Evolutionary conservation across 352 stramenopile genomes (phyloP), one percentile per base, ranked within the genome.

Genomic region (Phytophthora macrochlamydospora): DNA sequence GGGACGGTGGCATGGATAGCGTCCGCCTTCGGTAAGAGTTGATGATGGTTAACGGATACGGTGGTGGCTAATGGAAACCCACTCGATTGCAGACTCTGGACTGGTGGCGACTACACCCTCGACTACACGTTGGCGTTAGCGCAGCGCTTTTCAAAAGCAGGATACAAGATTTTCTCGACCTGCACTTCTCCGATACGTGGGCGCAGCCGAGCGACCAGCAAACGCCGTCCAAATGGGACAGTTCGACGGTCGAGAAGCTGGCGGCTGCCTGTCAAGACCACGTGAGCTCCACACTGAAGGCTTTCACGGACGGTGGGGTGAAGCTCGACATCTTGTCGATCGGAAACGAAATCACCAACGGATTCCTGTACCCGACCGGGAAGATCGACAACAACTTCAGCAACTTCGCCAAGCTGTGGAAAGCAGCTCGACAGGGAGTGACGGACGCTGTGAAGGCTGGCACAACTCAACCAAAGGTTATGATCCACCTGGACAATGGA

Each of bases 401-500:
- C 42, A 18, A 48, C 28, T 71, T 77, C 29, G 65, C 59, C 9
- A 73, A 59, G 40, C 55, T 76, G 2, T 76, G 59, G 69, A 70
- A 70, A 24, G 64, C 69, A 8, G 59, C 69, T 7, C 60, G 69
- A 2, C 49, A 63, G 9, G 69, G 69, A 14, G 65, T 76, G 18
- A 18, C 58, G 30, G 69, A 76, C 29, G 69, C 69, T 11, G 69
- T 76, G 31, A 32, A 12, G 0, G 51, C 56, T 12, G 69, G 69
- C 12, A 71, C 59, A 30, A 65, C 53, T 7, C 59, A 73, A 31
- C 70, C 70, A 11, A 73, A 78, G 18, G 44, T 78, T 6, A 78
- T 78, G 70, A 69, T 78, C 32, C 65, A 78, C 43, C 12, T 78
- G 24, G 61, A 75, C 49, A 78, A 75, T 13, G 65, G 65, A 11